Evolutionary conservation across 2,329 filamentous ascomycete species (phyloP), one percentile per base, ranked within the genome.

Genomic region (Geosmithia morbida): DNA sequence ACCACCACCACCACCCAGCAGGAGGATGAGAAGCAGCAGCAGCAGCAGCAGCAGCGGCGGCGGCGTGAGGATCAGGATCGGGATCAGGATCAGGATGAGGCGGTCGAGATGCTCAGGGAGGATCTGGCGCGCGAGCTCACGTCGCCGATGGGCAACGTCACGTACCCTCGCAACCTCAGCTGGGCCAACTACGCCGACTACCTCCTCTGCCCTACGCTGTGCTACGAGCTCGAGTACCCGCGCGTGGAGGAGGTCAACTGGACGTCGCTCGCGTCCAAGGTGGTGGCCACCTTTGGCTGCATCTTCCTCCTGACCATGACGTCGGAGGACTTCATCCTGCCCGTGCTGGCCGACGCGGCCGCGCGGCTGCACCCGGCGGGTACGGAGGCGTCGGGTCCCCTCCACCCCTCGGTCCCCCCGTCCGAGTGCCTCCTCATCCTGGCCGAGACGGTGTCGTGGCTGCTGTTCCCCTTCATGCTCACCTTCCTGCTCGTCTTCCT

Each of bases 141-240:
- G 2, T 95, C 88, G 30, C 87, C 90, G 22, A 78, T 95, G 52
- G 92, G 92, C 50, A 84, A 84, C 56, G 79, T 92, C 52, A 90
- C 88, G 0, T 98, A 95, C 61, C 92, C 92, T 1, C 74, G 80
- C 52, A 98, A 97, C 62, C 74, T 98, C 44, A 92, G 85, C 0
- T 72, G 83, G 62, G 56, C 68, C 54, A 97, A 97, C 66, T 96
- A 86, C 60, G 54, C 78, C 49, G 92, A 97, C 67, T 97, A 83
- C 61, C 69, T 96, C 11, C 78, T 92, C 59, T 97, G 89, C 58
- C 92, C 92, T 16, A 98, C 92, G 0, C 76, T 98, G 18, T 98
- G 92, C 71, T 98, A 98, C 66, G 92, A 98, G 66, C 74, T 97
- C 45, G 90, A 97, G 62, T 98, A 97, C 62, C 92, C 92, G 2